Evolutionary conservation across 2,329 filamentous ascomycete species (phyloP), one percentile per base, ranked within the genome.

Genomic region (Colletotrichum caudatum): DNA sequence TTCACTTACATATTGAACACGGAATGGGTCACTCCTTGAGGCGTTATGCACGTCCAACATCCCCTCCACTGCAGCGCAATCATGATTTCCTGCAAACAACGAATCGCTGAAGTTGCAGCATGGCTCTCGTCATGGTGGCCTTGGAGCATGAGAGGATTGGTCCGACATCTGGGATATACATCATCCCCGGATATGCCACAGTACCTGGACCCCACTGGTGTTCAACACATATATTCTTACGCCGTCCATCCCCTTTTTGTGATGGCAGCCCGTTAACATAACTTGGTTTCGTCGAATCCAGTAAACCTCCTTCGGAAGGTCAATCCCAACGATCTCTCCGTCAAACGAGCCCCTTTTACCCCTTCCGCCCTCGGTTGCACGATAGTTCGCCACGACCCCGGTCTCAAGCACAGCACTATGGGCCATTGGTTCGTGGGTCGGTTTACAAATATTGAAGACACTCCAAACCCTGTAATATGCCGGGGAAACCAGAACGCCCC

Each of bases 341-440:
- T 39, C 37, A 11, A 39, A 18, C 39, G 29, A 29, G n/a, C 56
- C 48, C 14, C n/a, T n/a, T 33, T 5, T 44, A n/a, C 29, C 59
- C 41, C 41, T 50, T 20, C n/a, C 9, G 37, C 16, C 20, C 60
- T 53, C 41, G 41, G 41, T 51, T 35, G 46, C 59, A 29, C 46
- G 20, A 69, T 59, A 26, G 39, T 53, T n/a, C 64, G 44, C 37
- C 33, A 26, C n/a, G 26, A 53, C 44, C 60, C 66, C 44, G 20
- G 41, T 29, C 37, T 51, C 29, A 48, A 35, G 26, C 46, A 39
- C 18, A 41, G n/a, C 44, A 18, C 41, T 14, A 29, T 54, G 54
- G 26, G 23, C n/a, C 20, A 39, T 41, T 41, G 6, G 23, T 65
- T n/a, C 35, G 29, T 35, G 9, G 50, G 16, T 5, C 20, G 5